Evolutionary conservation across 306 rosid genomes (phyloP), one percentile per base, ranked within the genome.

Genomic region (Canavalia ensiformis): DNA sequence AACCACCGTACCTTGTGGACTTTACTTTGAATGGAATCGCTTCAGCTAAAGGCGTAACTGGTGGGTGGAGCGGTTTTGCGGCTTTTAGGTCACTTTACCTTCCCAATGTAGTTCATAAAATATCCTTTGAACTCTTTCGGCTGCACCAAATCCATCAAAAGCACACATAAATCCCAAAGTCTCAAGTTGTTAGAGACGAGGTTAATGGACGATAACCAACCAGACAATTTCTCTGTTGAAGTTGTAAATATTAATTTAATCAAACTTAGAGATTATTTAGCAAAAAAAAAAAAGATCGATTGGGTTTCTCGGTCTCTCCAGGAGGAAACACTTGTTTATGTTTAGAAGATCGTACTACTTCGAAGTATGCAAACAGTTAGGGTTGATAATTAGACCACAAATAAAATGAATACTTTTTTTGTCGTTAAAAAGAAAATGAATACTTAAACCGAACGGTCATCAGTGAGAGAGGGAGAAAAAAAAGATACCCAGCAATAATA

Each of bases 21-120:
- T 56, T 18, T 25, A 28, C 70, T 68, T 70, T 57, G 79, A 72
- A 81, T 29, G 57, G 13, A 76, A 81, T 81, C 18, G 12, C 84
- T 83, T 84, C 72, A 76, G 75, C 39, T 70, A 87, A 84, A 87
- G 91, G 65, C 62, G 79, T 59, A 69, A 50, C 67, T 8, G 62
- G 60, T 74, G 76, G 67, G 77, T 63, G 72, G 75, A 81, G 77
- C 79, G 45, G 77, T 80, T 18, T 74, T 85, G 76, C 80, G 45
- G 7, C 83, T 70, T 87, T 82, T 83, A 57, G 80, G 82, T 58
- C 30, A 71, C 78, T 52, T 75, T 47, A 37, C 72, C 56, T 55
- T 74, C 49, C 75, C 74, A 12, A 63, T 68, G 8, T 49, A 25
- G 50, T n/a, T 5, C 60, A 60, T 31, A 78, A 64, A 66, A 54